Evolutionary conservation across 2,329 filamentous ascomycete species (phyloP).

Genomic region (Fusarium succisae): DNA sequence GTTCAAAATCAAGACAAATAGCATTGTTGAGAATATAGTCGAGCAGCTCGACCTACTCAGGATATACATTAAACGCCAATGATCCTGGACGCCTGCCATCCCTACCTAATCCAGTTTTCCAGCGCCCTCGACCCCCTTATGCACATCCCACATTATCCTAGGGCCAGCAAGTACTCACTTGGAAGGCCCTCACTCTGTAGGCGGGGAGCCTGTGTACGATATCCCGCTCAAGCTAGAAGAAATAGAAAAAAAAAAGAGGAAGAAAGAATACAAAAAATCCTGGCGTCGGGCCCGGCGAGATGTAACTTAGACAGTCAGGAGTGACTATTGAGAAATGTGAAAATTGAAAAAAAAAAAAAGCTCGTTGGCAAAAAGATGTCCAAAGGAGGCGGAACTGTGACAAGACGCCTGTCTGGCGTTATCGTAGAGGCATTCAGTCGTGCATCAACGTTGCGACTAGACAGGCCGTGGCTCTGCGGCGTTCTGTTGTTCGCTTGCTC

Average conservation of each 20-base stretch:
- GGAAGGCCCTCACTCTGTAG: conserved; percentile 16
- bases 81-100: conserved; percentile 32
- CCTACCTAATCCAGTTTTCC: conserved; percentile 27
- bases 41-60: conserved; percentile 36
- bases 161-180: conserved; percentile 20
- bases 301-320: conserved; percentile 25
- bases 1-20: conserved; percentile 30
- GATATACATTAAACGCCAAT: conserved; percentile 41
- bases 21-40: conserved; percentile 36
- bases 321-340: conserved; percentile 3
- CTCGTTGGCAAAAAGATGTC: conserved; percentile 30
- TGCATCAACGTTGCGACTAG: conserved; percentile 24
- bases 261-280: conserved; percentile 24
- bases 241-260: background rate
- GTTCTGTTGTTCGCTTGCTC: conserved; percentile 29
- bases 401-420: conserved; percentile 17
- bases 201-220: conserved; percentile 1
- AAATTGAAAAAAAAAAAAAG: background rate
- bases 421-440: conserved; percentile 24
- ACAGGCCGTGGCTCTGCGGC: conserved; percentile 13
- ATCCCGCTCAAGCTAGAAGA: background rate
- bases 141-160: conserved; percentile 32
- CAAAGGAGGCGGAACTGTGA: conserved; percentile 21
- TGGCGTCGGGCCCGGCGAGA: conserved; percentile 36
- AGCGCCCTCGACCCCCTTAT: conserved; percentile 26